Evolutionary conservation across 2,329 filamentous ascomycete genomes (phyloP).

Genomic region (Alternaria brassicae): DNA sequence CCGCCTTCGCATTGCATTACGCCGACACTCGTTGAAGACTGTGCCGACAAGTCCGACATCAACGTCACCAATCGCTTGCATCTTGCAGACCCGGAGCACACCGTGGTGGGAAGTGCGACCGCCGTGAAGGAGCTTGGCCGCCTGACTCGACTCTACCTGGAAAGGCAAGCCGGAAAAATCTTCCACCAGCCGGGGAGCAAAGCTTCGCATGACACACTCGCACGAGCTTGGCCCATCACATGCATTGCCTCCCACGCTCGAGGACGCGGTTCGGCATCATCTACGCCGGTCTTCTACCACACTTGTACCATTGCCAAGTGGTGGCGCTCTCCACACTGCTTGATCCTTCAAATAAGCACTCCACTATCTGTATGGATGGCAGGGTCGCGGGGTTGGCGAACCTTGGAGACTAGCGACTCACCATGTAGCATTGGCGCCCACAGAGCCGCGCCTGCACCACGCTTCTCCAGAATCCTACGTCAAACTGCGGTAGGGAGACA

Average conservation of each 20-base stretch:
- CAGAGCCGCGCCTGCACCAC: conserved; percentile 5
- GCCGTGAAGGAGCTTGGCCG: conserved; percentile 12
- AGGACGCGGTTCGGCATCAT: conserved; percentile 25
- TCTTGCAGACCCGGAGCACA: conserved; percentile 4
- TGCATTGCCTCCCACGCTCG: conserved; percentile 24
- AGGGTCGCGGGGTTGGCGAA: conserved; percentile 17
- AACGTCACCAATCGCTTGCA: conserved; percentile 12
- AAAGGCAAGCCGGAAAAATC: conserved; percentile 23
- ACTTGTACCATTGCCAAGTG: conserved; percentile 29
- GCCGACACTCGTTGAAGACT: conserved; percentile 29
- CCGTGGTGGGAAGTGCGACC: conserved; percentile 15
- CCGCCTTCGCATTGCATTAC: conserved; percentile 26
- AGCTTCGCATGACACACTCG: conserved; percentile 25
- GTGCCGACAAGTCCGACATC: conserved; percentile 24
- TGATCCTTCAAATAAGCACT: conserved; percentile 25
- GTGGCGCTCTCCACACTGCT: conserved; percentile 32
- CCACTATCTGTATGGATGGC: conserved; percentile 27
- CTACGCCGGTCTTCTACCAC: conserved; percentile 29
- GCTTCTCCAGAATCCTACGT: conserved; percentile 13
- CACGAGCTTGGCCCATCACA: conserved; percentile 30
- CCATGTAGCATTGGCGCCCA: conserved; percentile 14
- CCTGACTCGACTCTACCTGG: conserved; percentile 6
- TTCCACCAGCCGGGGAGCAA: conserved; percentile 33
- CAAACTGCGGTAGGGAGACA: conserved; percentile 16
- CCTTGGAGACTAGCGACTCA: conserved; percentile 22